Evolutionary conservation across 2,329 filamentous ascomycete species (phyloP).

Genomic region (Fusarium nodosum): DNA sequence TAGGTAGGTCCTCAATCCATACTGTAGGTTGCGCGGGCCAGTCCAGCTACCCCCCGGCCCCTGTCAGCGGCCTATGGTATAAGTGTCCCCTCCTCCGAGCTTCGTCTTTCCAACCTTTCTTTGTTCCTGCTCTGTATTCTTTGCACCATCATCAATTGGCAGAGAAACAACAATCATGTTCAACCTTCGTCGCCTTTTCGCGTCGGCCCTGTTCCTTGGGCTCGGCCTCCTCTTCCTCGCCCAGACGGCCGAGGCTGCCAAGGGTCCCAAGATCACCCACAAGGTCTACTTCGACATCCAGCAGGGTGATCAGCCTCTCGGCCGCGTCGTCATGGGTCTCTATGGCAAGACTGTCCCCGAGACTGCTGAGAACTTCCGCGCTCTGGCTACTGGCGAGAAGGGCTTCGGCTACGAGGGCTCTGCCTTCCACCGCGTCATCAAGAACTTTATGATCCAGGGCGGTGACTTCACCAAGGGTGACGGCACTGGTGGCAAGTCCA

Average conservation of each 20-base stretch:
- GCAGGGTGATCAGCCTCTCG: conserved; percentile 80
- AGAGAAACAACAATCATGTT: conserved; percentile 72
- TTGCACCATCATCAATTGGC: conserved; percentile 37
- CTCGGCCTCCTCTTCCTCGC: conserved; percentile 81
- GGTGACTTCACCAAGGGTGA: conserved; percentile 89
- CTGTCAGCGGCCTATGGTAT: conserved; percentile 40
- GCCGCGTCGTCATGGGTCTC: conserved; percentile 83
- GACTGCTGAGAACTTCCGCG: conserved; percentile 80
- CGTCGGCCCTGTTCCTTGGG: conserved; percentile 81
- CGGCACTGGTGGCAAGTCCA: conserved; percentile 87
- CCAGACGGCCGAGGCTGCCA: conserved; percentile 78
- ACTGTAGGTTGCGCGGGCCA: conserved; percentile 28
- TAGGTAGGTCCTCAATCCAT: conserved; percentile 21
- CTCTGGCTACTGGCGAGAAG: conserved; percentile 87
- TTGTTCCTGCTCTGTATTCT: conserved; percentile 23
- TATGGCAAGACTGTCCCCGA: conserved; percentile 90
- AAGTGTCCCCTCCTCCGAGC: conserved; percentile 46
- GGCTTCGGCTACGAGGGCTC: conserved; percentile 87
- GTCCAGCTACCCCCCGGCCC: conserved; percentile 36
- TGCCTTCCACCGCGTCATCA: conserved; percentile 90
- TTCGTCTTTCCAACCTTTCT: conserved; percentile 31
- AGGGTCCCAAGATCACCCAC: conserved; percentile 95
- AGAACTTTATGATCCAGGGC: conserved; percentile 92
- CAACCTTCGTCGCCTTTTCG: conserved; percentile 76
- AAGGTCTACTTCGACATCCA: conserved; percentile 93